These are phyloP conservation scores for Casaregolazyma suthepensis DNA, from an alignment of 1,139 yeast species.

Conservation along the genomic window DNA sequence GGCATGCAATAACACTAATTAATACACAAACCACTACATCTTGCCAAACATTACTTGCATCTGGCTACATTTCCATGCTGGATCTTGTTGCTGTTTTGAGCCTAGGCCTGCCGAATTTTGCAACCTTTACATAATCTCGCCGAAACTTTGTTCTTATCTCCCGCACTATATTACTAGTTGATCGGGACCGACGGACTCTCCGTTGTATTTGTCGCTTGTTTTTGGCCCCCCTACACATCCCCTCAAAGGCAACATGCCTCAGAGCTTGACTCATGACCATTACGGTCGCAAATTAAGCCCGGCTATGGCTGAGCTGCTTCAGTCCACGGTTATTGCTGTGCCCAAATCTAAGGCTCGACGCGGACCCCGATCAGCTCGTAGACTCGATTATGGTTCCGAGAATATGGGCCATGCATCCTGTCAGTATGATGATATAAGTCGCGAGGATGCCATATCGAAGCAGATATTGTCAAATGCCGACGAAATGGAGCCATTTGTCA, in stretches of 20 bases:
- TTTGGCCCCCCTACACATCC: neutral
- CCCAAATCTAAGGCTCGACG: slow-evolving; percentile 1
- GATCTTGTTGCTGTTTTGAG: neutral
- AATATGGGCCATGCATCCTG: neutral
- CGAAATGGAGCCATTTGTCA: neutral
- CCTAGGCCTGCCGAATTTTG: neutral
- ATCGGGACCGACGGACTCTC: neutral
- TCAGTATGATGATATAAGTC: neutral
- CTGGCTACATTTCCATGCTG: neutral
- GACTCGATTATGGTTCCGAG: neutral
- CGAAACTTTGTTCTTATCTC: neutral
- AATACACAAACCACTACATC: neutral
- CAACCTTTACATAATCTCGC: neutral
- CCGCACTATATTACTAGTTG: neutral
- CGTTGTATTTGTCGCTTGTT: neutral
- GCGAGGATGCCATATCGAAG: neutral
- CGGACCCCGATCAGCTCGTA: neutral
- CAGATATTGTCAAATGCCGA: slow-evolving; percentile 1
- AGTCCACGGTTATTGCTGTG: slow-evolving; percentile 23
- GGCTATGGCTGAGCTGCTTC: slow-evolving; percentile 21
- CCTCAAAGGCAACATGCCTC: neutral
- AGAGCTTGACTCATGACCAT: slow-evolving; percentile 17
- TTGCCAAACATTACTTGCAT: neutral
- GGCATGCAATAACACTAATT: neutral
- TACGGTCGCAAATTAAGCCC: slow-evolving; percentile 22